Percentiles rank a stretch among this genome's conserved stretches.
Evolutionary conservation across 495 filamentous ascomycete genomes (phyloP).

Genomic region (Aspergillus indologenus): DNA sequence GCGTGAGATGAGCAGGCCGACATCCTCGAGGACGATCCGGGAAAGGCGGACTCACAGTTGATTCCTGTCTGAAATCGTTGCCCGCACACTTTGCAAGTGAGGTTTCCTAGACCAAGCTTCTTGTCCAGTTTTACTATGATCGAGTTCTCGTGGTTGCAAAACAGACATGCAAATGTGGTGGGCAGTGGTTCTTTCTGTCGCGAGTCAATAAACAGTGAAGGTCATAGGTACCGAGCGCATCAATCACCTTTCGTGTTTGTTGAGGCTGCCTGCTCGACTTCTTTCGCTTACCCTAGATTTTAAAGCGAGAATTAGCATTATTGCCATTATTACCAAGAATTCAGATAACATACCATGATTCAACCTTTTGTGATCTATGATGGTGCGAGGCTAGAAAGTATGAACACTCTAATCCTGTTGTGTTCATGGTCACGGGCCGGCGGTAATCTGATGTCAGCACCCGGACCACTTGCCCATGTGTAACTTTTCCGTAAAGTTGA

Average conservation of each 20-base stretch:
- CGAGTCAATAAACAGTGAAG: constrained; percentile 8
- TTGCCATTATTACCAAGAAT: not conserved
- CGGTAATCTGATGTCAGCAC: not conserved
- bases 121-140: constrained; percentile 88
- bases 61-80: constrained; percentile 89
- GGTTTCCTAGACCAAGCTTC: constrained; percentile 76
- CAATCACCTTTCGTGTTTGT: constrained; percentile 73
- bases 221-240: not conserved
- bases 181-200: constrained; percentile 79
- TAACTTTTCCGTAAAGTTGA: not conserved
- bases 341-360: constrained; percentile 16
- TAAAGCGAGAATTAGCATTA: not conserved
- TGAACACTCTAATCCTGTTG: not conserved
- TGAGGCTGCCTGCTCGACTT: constrained; percentile 82
- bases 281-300: constrained; percentile 83
- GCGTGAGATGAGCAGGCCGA: not conserved
- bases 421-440: not conserved
- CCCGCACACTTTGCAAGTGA: constrained; percentile 89
- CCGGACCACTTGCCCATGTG: not conserved
- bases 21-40: not conserved
- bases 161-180: constrained; percentile 88
- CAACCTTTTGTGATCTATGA: not conserved
- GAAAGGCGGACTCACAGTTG: constrained; percentile 63
- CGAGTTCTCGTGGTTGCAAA: constrained; percentile 95
- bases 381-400: no score